These are phyloP conservation scores for Globisporangium sylvaticum DNA, from an alignment of 352 stramenopile genomes.

Conservation along the genomic window DNA sequence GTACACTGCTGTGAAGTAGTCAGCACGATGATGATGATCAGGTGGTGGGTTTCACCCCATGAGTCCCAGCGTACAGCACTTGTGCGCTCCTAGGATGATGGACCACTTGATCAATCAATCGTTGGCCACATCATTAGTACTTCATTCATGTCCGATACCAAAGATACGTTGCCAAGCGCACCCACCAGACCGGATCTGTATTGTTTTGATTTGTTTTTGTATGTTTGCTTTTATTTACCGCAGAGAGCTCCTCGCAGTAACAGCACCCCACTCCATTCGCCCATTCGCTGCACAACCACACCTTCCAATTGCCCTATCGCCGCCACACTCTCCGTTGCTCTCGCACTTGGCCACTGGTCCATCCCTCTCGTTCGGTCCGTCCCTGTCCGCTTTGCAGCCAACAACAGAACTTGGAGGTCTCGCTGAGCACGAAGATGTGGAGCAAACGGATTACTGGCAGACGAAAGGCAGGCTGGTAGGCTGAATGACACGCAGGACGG, in stretches of 20 bases:
- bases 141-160: background rate
- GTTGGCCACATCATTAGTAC: background rate
- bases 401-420: background rate
- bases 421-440: background rate
- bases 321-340: background rate
- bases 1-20: background rate
- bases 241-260: background rate
- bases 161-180: background rate
- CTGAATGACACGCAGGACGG: background rate
- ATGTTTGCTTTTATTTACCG: background rate
- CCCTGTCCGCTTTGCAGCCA: background rate
- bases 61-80: background rate
- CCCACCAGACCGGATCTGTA: constrained; percentile 6
- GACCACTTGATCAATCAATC: background rate
- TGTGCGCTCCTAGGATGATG: background rate
- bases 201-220: background rate
- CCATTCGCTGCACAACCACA: background rate
- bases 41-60: background rate
- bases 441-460: background rate
- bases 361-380: background rate
- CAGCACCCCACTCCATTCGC: background rate
- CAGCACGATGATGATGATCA: background rate
- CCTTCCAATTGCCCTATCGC: background rate
- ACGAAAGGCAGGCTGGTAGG: background rate
- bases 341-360: background rate